These are phyloP conservation scores for Hygrophoropsis aurantiaca DNA, from an alignment of 768 basidiomycete species.

Conservation along the genomic window DNA sequence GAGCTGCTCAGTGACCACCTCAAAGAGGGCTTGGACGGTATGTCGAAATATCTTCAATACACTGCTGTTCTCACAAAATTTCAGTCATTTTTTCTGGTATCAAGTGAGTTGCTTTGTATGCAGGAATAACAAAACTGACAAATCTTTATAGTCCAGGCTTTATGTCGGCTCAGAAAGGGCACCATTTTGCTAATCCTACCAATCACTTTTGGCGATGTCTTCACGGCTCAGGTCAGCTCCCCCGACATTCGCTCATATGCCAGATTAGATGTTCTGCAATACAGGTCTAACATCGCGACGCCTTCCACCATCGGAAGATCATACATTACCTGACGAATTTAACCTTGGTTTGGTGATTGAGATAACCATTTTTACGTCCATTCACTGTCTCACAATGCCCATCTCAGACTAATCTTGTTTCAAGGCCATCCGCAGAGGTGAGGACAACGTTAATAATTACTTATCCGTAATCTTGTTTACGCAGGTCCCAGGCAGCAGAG, in stretches of 20 bases:
- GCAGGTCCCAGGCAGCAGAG: conserved; percentile 46
- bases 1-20: conserved; percentile 53
- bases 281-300: conserved; percentile 58
- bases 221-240: conserved; percentile 53
- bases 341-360: conserved; percentile 58
- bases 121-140: background rate
- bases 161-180: conserved; percentile 66
- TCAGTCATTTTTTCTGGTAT: conserved; percentile 84
- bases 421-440: conserved; percentile 66
- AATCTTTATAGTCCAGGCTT: conserved; percentile 54
- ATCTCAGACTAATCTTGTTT: conserved; percentile 71
- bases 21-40: conserved; percentile 56
- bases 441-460: background rate
- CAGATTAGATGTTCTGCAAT: background rate
- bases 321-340: conserved; percentile 54
- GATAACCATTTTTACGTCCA: background rate
- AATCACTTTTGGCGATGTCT: conserved; percentile 86
- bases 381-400: background rate
- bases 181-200: conserved; percentile 77
- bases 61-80: background rate
- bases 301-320: conserved; percentile 58
- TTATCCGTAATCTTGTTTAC: background rate
- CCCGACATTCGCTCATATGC: too few relatives aligned
- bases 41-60: conserved; percentile 8
- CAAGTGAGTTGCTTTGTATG: conserved; percentile 50